Evolutionary conservation across 306 rosid genomes (phyloP).

Genomic region (Cicer yamashitae): DNA sequence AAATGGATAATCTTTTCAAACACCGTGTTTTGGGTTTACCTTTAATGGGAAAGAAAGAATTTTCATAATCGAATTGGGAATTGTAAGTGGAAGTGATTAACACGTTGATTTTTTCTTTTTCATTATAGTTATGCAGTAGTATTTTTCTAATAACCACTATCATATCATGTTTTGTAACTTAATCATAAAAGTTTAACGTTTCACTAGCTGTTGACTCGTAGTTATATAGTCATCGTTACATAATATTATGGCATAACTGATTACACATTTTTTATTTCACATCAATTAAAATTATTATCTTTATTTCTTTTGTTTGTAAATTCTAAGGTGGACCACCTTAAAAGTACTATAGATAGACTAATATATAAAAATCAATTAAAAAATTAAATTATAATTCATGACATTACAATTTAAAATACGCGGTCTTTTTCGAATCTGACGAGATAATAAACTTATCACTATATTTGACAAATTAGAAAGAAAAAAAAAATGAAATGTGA

Average conservation of each 20-base stretch:
- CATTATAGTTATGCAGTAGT: slow-evolving; percentile 29
- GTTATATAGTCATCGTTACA: slow-evolving; percentile 12
- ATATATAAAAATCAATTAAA: too few species aligned
- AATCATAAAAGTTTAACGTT: background rate
- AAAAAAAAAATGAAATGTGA: too few species aligned
- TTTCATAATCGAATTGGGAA: slow-evolving; percentile 49
- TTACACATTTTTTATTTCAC: slow-evolving; percentile 9
- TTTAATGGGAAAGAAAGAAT: slow-evolving; percentile 50
- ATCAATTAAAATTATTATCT: background rate
- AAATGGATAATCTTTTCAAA: slow-evolving; percentile 64
- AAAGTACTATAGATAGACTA: too few species aligned
- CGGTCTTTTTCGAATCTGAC: fast-evolving
- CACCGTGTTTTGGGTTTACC: slow-evolving; percentile 35
- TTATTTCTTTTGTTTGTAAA: too few species aligned
- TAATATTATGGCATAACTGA: background rate
- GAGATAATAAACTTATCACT: too few species aligned
- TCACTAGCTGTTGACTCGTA: slow-evolving; percentile 13
- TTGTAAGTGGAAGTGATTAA: slow-evolving; percentile 53
- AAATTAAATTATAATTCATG: too few species aligned
- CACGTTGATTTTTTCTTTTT: slow-evolving; percentile 32
- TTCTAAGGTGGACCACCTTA: too few species aligned
- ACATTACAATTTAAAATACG: too few species aligned
- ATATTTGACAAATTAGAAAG: too few species aligned
- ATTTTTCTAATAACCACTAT: background rate
- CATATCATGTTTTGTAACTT: slow-evolving; percentile 12